Conservation (phyloP, 2,329 filamentous ascomycete genomes). For the Chrysoporthe austroafricana region DNA sequence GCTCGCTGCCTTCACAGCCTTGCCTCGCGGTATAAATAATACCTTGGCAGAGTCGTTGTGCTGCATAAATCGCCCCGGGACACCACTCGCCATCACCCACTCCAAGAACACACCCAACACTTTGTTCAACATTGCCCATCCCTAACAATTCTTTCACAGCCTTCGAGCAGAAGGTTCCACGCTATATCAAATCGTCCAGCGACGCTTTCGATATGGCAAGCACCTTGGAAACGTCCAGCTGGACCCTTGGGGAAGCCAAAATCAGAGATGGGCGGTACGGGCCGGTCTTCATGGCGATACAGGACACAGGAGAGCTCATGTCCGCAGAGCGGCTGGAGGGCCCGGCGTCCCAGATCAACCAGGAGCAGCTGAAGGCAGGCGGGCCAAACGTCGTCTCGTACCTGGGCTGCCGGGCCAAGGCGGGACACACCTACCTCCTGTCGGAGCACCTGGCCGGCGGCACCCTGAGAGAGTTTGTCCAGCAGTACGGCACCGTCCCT, state of each 20-base stretch:
- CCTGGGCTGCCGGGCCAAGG: constrained; percentile 11
- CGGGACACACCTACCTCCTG: constrained; percentile 9
- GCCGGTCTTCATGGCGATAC: constrained; percentile 14
- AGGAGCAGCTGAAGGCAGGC: neutral
- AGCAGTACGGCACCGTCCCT: neutral
- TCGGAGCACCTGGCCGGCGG: constrained; percentile 6
- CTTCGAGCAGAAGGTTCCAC: too few species aligned
- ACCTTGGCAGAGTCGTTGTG: too few species aligned
- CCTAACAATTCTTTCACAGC: too few species aligned
- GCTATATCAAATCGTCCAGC: too few species aligned
- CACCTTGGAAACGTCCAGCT: neutral
- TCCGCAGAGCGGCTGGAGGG: constrained; percentile 14
- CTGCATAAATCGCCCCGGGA: too few species aligned
- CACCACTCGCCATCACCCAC: too few species aligned
- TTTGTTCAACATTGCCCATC: too few species aligned
- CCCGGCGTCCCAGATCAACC: neutral
- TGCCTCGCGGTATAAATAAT: too few species aligned
- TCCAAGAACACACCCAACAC: too few species aligned
- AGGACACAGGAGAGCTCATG: constrained; percentile 20
- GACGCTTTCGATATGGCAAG: neutral
- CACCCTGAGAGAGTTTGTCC: constrained; percentile 13
- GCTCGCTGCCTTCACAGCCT: too few species aligned
- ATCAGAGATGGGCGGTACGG: constrained; percentile 23
- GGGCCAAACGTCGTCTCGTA: constrained; percentile 15
- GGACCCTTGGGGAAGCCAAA: constrained; percentile 6